These are phyloP conservation scores for Collariella sp. DNA, from an alignment of 495 filamentous ascomycete species.

Conservation along the genomic window DNA sequence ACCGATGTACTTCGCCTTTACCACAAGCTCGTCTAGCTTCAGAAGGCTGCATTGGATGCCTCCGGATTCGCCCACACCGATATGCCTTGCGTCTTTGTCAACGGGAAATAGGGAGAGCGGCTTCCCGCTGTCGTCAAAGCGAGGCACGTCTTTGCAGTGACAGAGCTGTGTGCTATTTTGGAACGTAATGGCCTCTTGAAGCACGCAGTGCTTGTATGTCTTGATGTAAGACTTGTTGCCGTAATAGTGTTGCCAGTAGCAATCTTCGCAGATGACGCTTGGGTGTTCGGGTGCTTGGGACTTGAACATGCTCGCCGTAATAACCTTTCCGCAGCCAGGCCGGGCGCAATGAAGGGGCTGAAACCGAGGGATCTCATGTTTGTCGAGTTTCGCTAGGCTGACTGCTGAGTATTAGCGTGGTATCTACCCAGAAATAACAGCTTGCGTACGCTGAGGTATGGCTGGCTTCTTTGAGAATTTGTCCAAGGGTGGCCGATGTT, in stretches of 20 bases:
- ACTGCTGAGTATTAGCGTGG: background rate
- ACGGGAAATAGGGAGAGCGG: slow-evolving; percentile 20
- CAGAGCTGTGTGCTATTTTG: slow-evolving; percentile 20
- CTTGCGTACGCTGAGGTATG: slow-evolving; percentile 18
- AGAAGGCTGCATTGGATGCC: slow-evolving; percentile 18
- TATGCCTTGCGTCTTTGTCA: background rate
- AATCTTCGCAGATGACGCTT: slow-evolving; percentile 18
- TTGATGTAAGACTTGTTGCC: slow-evolving; percentile 15
- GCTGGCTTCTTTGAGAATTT: slow-evolving; percentile 22
- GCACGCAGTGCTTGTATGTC: slow-evolving; percentile 24
- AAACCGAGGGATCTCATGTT: slow-evolving; percentile 15
- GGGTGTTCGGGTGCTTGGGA: background rate
- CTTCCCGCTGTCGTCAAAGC: slow-evolving; percentile 8
- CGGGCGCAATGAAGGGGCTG: slow-evolving; percentile 14
- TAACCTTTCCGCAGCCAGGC: slow-evolving; percentile 15
- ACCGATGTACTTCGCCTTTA: slow-evolving; percentile 9
- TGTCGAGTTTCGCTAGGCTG: slow-evolving; percentile 8
- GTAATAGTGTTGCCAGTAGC: slow-evolving; percentile 7
- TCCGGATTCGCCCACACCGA: background rate
- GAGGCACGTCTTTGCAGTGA: slow-evolving; percentile 17
- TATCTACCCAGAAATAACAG: background rate
- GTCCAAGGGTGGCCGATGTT: slow-evolving; percentile 23
- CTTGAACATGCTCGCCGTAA: slow-evolving; percentile 28
- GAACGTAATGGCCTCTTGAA: slow-evolving; percentile 13
- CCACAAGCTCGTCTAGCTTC: slow-evolving; percentile 4